Base-by-base conservation (phyloP, 169 alveolate genomes). In the Miamiensis avidus region DNA sequence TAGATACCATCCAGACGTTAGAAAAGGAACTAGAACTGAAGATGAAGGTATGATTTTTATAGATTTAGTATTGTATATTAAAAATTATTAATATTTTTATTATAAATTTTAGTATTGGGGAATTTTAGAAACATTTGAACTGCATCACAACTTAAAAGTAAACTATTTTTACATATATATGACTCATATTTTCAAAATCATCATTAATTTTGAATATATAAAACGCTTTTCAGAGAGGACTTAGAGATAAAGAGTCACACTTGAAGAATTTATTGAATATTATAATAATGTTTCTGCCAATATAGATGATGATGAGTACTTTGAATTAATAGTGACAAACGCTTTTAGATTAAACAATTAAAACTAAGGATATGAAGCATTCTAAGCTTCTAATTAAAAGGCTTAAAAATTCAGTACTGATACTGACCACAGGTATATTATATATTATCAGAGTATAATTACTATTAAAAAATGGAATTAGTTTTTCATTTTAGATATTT, bases 211-310 rank as follows among this genome's bases (percentile, higher is more conserved):
- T 15, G 6, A n/a, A 15, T 73, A 15, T 4, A 73, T 15, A 15
- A 15, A 73, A n/a, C 1, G 6, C 6, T 73, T 32, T 49, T 26
- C 79, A 72, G 91, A 74, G 34, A 34, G 84, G 84, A 28, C 34
- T 87, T 34, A 90, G 88, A 74, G 96, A 94, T 85, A 89, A 75
- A 87, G 81, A 31, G 95, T 94, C 29, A 91, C 96, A 30, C 82
- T 81, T 34, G 95, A 94, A 33, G 97, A 94, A 87, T 94, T 92
- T 89, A 86, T 83, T 20, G 97, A 94, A 79, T 94, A 92, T 78
- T 94, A 94, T 78, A 89, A 89, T 83, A 89, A 94, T 89, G 90
- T 94, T 76, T 92, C 96, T 0, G 94, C 96, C 11, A 89, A 94
- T 34, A 87, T 94, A 82, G 95, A 94, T 82, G 91, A 93, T 86